Conservation (phyloP, 768 basidiomycete genomes). For the Lactarius hengduanensis region DNA sequence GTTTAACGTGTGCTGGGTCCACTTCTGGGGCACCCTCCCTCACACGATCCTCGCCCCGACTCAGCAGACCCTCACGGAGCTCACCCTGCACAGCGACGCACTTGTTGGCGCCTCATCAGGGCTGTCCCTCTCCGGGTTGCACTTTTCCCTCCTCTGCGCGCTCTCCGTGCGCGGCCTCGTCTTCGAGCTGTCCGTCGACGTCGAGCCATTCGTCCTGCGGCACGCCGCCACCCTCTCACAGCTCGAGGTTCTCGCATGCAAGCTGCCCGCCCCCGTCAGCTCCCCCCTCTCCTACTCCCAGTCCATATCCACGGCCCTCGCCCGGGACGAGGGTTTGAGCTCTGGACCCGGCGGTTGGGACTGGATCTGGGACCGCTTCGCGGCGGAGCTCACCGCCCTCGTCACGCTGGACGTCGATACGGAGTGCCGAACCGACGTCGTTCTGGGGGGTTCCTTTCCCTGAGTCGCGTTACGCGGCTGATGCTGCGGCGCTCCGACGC, state of each 20-base stretch:
- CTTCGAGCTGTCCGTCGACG: background rate
- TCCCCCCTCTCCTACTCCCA: too few relatives aligned
- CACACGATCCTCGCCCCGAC: background rate
- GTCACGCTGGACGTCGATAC: background rate
- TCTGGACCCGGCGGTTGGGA: background rate
- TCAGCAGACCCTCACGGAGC: background rate
- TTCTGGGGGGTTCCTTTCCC: too few relatives aligned
- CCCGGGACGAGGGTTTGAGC: background rate
- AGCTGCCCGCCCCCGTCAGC: background rate
- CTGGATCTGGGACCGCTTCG: background rate
- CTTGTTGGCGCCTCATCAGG: background rate
- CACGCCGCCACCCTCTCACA: conserved; percentile 2
- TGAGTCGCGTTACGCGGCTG: background rate
- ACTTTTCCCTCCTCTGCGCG: background rate
- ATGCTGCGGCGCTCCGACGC: background rate
- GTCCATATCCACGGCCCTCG: background rate
- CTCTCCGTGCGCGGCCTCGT: background rate
- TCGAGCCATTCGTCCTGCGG: background rate
- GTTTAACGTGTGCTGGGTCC: background rate
- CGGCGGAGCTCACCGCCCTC: background rate
- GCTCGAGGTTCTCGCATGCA: background rate
- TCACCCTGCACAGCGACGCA: conserved; percentile 9
- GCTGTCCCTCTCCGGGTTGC: background rate
- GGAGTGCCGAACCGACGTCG: background rate
- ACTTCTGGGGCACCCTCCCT: conserved; percentile 2